These are phyloP conservation scores for Cichorium intybus DNA, from an alignment of 140 eudicot species.

Conservation along the genomic window DNA sequence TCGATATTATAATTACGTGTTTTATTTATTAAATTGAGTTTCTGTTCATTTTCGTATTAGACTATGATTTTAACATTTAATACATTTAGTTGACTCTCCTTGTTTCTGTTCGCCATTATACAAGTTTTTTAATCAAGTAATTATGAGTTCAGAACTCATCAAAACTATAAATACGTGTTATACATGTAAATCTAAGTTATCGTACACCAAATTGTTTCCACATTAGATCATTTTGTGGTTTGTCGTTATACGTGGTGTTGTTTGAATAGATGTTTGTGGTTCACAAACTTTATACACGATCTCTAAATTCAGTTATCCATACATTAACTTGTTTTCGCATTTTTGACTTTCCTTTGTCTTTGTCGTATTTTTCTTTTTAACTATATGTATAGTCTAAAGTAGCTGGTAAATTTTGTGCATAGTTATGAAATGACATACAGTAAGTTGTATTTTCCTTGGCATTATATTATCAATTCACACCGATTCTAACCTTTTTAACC, in stretches of 20 bases:
- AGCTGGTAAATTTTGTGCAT: background rate
- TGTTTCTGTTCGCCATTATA: background rate
- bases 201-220: background rate
- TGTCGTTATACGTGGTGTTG: background rate
- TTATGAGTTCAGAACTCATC: background rate
- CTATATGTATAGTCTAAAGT: too few species aligned
- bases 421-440: too few species aligned
- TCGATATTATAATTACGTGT: background rate
- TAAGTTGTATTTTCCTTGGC: background rate
- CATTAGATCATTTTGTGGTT: background rate
- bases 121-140: background rate
- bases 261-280: too few species aligned
- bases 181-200: background rate
- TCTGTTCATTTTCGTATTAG: background rate
- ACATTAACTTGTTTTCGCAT: too few species aligned
- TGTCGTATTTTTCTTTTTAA: too few species aligned
- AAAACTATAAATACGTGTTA: background rate
- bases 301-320: background rate
- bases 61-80: background rate
- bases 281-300: too few species aligned
- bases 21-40: background rate
- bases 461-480: too few species aligned
- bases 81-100: background rate
- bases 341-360: too few species aligned
- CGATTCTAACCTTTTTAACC: background rate